Percentiles rank a stretch among this genome's conserved stretches.
Evolutionary conservation across 2,329 filamentous ascomycete species (phyloP).

Genomic region (Aspergillus intermedius): DNA sequence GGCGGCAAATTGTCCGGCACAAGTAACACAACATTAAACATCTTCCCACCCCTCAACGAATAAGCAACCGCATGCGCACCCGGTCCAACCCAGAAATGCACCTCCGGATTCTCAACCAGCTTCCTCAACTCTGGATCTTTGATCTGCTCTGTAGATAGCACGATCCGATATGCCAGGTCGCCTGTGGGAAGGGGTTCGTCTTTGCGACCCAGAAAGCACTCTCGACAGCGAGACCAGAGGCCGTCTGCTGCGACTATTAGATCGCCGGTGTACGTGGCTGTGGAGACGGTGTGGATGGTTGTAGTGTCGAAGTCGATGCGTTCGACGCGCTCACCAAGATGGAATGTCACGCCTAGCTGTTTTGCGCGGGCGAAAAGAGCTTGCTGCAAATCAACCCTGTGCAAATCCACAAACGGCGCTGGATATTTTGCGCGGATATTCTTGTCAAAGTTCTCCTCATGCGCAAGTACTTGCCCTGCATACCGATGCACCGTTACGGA

Average conservation of each 20-base stretch:
- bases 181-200: slow-evolving; percentile 53
- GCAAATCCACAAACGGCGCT: slow-evolving; percentile 55
- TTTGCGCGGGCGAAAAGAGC: slow-evolving; percentile 47
- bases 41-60: slow-evolving; percentile 47
- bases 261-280: slow-evolving; percentile 43
- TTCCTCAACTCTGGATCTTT: slow-evolving; percentile 45
- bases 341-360: slow-evolving; percentile 48
- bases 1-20: slow-evolving; percentile 57
- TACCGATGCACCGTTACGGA: slow-evolving; percentile 30
- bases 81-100: slow-evolving; percentile 60
- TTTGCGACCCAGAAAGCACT: slow-evolving; percentile 40
- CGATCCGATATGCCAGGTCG: slow-evolving; percentile 59
- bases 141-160: slow-evolving; percentile 48
- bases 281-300: slow-evolving; percentile 35
- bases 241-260: slow-evolving; percentile 60
- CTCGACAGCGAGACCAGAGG: slow-evolving; percentile 54
- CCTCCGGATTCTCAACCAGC: slow-evolving; percentile 48
- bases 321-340: slow-evolving; percentile 44
- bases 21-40: slow-evolving; percentile 62
- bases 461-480: slow-evolving; percentile 30
- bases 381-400: slow-evolving; percentile 56
- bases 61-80: slow-evolving; percentile 58
- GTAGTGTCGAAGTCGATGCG: slow-evolving; percentile 30
- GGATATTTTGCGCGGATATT: slow-evolving; percentile 51
- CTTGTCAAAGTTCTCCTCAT: slow-evolving; percentile 47